phyloP scores from a whole-genome alignment of 2,329 filamentous ascomycete genomes.

The Colletotrichum shisoi region DNA sequence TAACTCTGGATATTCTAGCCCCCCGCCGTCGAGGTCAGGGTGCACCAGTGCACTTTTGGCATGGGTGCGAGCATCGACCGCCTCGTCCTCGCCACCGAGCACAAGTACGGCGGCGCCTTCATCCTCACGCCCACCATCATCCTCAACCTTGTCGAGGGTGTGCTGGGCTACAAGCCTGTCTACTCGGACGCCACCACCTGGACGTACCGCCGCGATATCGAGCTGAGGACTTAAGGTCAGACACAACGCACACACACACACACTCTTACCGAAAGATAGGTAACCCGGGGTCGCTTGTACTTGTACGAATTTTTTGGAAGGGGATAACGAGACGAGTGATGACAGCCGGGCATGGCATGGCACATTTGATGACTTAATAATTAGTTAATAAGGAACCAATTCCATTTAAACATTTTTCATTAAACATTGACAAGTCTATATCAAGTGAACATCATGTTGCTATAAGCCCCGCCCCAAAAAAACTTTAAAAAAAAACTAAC shows the following conservation, averaged over 20 bases:
- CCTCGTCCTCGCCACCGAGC: conserved; percentile 51
- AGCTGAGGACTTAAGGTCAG: conserved; percentile 24
- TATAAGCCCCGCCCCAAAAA: no score
- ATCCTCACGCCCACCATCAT: conserved; percentile 55
- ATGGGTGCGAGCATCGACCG: conserved; percentile 56
- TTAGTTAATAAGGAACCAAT: not conserved
- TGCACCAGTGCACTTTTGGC: conserved; percentile 57
- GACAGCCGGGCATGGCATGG: not conserved
- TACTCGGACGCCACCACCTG: conserved; percentile 36
- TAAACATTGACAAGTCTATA: not conserved
- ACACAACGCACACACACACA: no score
- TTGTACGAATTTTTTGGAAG: not conserved
- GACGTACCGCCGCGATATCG: conserved; percentile 38
- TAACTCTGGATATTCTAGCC: conserved; percentile 47
- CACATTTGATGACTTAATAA: conserved; percentile 6
- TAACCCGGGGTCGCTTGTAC: not conserved
- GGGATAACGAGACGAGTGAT: not conserved
- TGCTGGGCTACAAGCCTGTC: conserved; percentile 56
- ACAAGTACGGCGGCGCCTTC: conserved; percentile 46
- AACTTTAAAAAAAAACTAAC: no score
- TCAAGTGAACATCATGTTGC: no score
- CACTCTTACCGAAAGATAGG: no score
- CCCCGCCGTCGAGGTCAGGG: conserved; percentile 51
- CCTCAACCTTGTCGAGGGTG: conserved; percentile 56
- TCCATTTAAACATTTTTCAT: conserved; percentile 2